Evolutionary conservation across 495 filamentous ascomycete species (phyloP).

Genomic region (Penicillium diatomitis): DNA sequence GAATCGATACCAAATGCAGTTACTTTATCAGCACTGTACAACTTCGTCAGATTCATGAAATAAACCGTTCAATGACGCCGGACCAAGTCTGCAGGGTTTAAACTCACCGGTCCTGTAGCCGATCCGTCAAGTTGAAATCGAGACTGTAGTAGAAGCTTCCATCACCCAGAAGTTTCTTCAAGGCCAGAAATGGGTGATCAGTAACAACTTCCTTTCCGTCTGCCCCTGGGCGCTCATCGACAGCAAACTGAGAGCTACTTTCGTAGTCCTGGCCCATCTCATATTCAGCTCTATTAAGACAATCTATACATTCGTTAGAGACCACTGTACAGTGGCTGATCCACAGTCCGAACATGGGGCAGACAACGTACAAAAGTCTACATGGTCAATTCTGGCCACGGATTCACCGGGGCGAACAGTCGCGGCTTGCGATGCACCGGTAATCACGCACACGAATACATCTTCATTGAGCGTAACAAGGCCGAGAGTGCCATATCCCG

Average conservation of each 20-base stretch:
- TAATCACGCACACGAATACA: slow-evolving; percentile 90
- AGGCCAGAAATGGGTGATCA: slow-evolving; percentile 79
- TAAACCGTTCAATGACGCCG: slow-evolving; percentile 18
- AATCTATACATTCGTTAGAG: slow-evolving; percentile 43
- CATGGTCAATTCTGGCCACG: slow-evolving; percentile 74
- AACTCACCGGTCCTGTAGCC: slow-evolving; percentile 78
- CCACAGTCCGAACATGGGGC: too few species aligned
- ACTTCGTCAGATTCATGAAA: slow-evolving; percentile 36
- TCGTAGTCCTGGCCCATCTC: slow-evolving; percentile 63
- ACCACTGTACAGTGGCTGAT: not conserved
- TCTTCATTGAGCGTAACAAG: slow-evolving; percentile 77
- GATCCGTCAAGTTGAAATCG: slow-evolving; percentile 91
- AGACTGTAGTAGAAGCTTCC: slow-evolving; percentile 98
- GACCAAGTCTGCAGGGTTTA: not conserved
- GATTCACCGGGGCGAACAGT: slow-evolving; percentile 78
- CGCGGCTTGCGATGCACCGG: slow-evolving; percentile 64
- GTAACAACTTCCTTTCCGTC: slow-evolving; percentile 55
- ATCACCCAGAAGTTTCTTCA: slow-evolving; percentile 85
- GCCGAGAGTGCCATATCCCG: slow-evolving; percentile 83
- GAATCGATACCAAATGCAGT: slow-evolving; percentile 69
- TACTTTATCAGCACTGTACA: slow-evolving; percentile 23
- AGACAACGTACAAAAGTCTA: slow-evolving; percentile 64
- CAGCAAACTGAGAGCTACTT: slow-evolving; percentile 38
- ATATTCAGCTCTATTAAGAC: slow-evolving; percentile 74
- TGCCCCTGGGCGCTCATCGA: slow-evolving; percentile 46